Evolutionary conservation across 2,329 filamentous ascomycete genomes (phyloP), one percentile per base, ranked within the genome.

Genomic region (Aspergillus brasiliensis): DNA sequence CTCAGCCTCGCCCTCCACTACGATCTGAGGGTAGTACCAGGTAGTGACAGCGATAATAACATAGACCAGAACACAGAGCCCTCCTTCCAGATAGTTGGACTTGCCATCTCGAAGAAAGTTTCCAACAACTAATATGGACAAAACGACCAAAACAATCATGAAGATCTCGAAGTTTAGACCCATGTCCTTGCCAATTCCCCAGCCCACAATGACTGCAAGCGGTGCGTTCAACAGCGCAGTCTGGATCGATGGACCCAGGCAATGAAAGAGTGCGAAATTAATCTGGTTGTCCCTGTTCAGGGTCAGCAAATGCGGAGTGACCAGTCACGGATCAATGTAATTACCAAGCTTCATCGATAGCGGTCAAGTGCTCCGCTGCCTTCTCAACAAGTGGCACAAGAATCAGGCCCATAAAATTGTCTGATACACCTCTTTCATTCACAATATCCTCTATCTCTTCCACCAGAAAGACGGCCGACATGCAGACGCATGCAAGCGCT

Each of bases 201-300:
- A 97, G 47, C 89, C 91, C 51, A 96, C 89, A 38, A 97, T 82
- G 34, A 96, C 87, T 7, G 91, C 88, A 3, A 97, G 83, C 0
- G 93, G 92, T 0, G 88, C 91, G 73, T 96, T 97, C 71, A 97
- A 87, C 31, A 97, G 84, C 1, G 92, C 91, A 0, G 93, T 97
- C 77, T 97, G 93, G 60, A 97, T 89, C 0, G 91, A 94, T 2
- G 92, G 88, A 49, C 91, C 92, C 44, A 97, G 86, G 56, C 95
- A 91, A 73, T 97, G 92, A 47, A 91, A 90, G 25, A 95, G 83
- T 0, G 91, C 91, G 75, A 93, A 88, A 78, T 95, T 95, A 83
- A 93, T 92, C 68, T 79, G 77, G 56, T 79, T 79, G 53, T 80
- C 77, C 78, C 73, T 73, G 52, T 37, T 19, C 23, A 17, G 27